Conservation (phyloP, 169 alveolate genomes). For the Blepharisma undulans region DNA sequence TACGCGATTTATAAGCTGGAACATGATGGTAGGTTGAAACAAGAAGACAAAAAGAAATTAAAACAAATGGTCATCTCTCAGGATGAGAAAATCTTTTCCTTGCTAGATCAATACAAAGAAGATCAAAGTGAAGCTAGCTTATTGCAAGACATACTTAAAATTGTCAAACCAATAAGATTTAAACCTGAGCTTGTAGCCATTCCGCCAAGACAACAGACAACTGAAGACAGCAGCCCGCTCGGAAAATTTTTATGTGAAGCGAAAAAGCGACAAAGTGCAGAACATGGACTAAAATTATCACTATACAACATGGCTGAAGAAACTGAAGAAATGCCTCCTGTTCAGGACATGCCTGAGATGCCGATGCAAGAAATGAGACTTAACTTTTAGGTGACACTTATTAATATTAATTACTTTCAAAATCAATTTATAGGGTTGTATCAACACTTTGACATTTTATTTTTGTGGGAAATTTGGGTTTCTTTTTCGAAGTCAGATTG, state of each 20-base stretch:
- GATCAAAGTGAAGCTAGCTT: not conserved
- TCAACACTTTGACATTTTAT: not conserved
- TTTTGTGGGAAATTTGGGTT: not conserved
- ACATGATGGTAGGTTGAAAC: not conserved
- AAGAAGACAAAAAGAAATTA: not conserved
- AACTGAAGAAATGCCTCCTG: not conserved
- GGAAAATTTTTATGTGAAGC: conserved; percentile 16
- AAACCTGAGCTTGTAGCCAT: conserved; percentile 2
- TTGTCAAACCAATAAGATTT: not conserved
- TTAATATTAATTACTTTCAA: not conserved
- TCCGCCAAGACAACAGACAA: not conserved
- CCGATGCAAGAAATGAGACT: not conserved
- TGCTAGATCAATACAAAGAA: not conserved
- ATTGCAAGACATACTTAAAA: not conserved
- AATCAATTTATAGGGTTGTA: not conserved
- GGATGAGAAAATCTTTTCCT: not conserved
- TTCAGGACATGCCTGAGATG: not conserved
- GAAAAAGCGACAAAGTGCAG: conserved; percentile 37
- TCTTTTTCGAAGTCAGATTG: not conserved
- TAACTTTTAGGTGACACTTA: not conserved
- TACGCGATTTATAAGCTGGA: conserved; percentile 27
- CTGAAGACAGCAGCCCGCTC: conserved; percentile 26
- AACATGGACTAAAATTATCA: conserved; percentile 22
- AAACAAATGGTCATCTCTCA: not conserved
- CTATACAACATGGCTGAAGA: not conserved